Conservation (phyloP, 176 grass and related monocot genomes). For the Oropetium thomaeum region DNA sequence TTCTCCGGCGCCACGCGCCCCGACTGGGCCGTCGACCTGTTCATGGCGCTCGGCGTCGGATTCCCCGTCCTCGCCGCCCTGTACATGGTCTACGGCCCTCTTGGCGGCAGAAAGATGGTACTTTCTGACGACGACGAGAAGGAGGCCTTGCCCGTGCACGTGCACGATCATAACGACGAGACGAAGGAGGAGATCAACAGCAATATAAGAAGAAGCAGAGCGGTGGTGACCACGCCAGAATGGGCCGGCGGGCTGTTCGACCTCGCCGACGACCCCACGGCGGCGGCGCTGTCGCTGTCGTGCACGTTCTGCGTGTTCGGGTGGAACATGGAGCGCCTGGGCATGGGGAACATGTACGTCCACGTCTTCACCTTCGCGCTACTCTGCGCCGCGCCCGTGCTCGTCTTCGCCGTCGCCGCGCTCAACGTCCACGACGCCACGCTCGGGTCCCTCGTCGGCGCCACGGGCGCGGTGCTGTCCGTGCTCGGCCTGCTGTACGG, state of each 20-base stretch:
- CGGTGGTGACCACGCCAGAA: constrained; percentile 19
- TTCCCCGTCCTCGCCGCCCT: constrained; percentile 37
- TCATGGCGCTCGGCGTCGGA: constrained; percentile 47
- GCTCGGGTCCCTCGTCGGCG: constrained; percentile 33
- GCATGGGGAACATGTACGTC: constrained; percentile 74
- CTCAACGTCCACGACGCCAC: constrained; percentile 38
- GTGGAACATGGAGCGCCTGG: constrained; percentile 90
- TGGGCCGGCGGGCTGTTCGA: constrained; percentile 71
- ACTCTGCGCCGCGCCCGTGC: constrained; percentile 55
- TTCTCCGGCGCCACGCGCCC: constrained; percentile 43
- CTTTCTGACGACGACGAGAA: background rate
- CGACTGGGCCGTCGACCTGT: constrained; percentile 54
- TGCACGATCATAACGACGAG: too few relatives aligned
- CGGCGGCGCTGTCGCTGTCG: constrained; percentile 40
- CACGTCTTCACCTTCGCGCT: constrained; percentile 69
- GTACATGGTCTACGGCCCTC: constrained; percentile 56
- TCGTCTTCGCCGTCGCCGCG: constrained; percentile 57
- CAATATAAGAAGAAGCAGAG: background rate
- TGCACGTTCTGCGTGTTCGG: constrained; percentile 80
- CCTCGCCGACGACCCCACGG: constrained; percentile 51
- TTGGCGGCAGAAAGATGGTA: constrained; percentile 47
- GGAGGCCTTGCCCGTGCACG: too few relatives aligned
- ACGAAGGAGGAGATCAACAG: too few relatives aligned
- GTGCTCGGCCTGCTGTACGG: constrained; percentile 51
- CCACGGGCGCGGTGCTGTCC: constrained; percentile 40